These are phyloP conservation scores for Solanum hybrid DNA, from an alignment of 305 asterid genomes.

Conservation along the genomic window DNA sequence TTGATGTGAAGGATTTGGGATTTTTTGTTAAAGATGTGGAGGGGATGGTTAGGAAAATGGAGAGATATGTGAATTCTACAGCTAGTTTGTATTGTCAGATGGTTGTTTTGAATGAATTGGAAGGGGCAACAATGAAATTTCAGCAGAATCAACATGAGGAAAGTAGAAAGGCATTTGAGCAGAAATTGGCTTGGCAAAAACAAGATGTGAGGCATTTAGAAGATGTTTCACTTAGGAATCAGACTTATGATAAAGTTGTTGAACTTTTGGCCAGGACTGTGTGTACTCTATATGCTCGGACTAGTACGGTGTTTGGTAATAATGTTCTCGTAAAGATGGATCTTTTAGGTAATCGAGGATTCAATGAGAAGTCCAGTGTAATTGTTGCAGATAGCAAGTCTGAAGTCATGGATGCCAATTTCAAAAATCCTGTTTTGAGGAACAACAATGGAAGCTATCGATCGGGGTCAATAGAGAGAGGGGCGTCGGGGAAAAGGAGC, in stretches of 20 bases:
- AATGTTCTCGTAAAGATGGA: slow-evolving; percentile 20
- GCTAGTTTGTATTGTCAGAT: slow-evolving; percentile 53
- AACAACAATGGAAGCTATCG: slow-evolving; percentile 21
- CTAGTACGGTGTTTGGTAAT: slow-evolving; percentile 39
- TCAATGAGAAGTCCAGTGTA: slow-evolving; percentile 19
- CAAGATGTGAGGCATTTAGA: slow-evolving; percentile 84
- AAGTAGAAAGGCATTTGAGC: slow-evolving; percentile 65
- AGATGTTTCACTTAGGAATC: slow-evolving; percentile 81
- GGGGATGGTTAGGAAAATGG: slow-evolving; percentile 68
- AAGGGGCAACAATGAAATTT: slow-evolving; percentile 69
- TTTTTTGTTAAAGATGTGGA: slow-evolving; percentile 94
- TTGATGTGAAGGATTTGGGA: slow-evolving; percentile 62
- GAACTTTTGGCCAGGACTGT: slow-evolving; percentile 73
- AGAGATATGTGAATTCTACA: slow-evolving; percentile 51
- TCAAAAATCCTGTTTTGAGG: slow-evolving; percentile 15
- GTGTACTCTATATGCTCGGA: slow-evolving; percentile 61
- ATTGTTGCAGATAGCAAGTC: slow-evolving; percentile 3
- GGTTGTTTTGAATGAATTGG: slow-evolving; percentile 75
- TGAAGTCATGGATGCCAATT: neutral
- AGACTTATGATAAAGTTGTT: slow-evolving; percentile 63
- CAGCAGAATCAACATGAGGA: slow-evolving; percentile 70
- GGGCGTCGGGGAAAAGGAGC: slow-evolving; percentile 24
- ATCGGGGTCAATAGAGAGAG: slow-evolving; percentile 17
- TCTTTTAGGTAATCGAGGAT: slow-evolving; percentile 16
- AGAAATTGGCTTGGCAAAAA: slow-evolving; percentile 77